Percentiles rank a stretch among this genome's conserved stretches.
Conservation (phyloP, 176 grass and related monocot genomes). For the Dendrocalamus sinicus region DNA sequence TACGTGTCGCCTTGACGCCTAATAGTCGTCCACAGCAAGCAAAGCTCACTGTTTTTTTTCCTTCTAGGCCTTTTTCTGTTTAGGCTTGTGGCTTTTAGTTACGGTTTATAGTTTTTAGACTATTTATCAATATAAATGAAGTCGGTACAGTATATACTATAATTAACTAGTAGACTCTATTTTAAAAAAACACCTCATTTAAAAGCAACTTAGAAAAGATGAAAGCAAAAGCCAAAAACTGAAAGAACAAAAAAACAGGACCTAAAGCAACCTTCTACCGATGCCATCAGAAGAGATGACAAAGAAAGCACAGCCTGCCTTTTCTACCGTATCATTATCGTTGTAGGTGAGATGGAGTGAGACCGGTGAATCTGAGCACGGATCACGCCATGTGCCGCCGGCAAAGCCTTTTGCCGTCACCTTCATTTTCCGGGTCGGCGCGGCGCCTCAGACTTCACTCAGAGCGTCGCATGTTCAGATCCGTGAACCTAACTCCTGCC, state of each 20-base stretch:
- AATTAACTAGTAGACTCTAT: too few relatives aligned
- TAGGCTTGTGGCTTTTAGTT: too few relatives aligned
- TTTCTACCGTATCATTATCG: background rate
- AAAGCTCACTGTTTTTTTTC: background rate
- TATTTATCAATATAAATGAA: too few relatives aligned
- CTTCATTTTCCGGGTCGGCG: background rate
- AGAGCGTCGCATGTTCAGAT: conserved; percentile 29
- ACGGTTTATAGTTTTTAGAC: rapidly evolving
- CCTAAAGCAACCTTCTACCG: background rate
- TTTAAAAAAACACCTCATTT: too few relatives aligned
- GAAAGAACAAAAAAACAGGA: too few relatives aligned
- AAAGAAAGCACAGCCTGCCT: background rate
- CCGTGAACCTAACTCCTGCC: conserved; percentile 32
- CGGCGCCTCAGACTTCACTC: background rate
- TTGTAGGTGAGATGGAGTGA: background rate
- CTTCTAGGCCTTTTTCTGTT: too few relatives aligned
- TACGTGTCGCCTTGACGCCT: conserved; percentile 15
- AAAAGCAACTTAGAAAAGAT: too few relatives aligned
- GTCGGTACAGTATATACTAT: too few relatives aligned
- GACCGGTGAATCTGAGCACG: background rate
- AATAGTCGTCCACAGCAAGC: conserved; percentile 23
- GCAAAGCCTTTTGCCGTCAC: background rate
- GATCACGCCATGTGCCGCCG: conserved; percentile 35
- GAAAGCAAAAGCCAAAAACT: too few relatives aligned
- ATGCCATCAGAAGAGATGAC: background rate